phyloP scores from a whole-genome alignment of 2,329 filamentous ascomycete genomes.

The Pseudogymnoascus sp. region DNA sequence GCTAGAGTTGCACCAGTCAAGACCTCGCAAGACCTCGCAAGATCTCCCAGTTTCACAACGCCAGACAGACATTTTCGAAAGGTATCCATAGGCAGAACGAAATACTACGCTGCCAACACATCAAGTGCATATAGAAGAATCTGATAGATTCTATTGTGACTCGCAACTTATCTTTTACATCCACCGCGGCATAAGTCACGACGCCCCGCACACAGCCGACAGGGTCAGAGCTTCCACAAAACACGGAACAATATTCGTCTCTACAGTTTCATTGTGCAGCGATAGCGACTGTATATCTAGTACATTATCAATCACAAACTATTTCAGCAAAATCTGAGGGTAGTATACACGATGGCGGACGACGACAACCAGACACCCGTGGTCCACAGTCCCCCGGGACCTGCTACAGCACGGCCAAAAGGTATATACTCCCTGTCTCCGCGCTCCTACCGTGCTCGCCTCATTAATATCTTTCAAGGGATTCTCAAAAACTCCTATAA shows the following conservation, averaged over 20 bases:
- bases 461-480: conserved; percentile 48
- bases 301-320: not conserved
- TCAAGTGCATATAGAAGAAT: not conserved
- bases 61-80: not conserved
- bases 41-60: not conserved
- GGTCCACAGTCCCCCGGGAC: conserved; percentile 26
- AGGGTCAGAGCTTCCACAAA: not conserved
- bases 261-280: not conserved
- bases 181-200: not conserved
- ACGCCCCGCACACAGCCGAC: not conserved
- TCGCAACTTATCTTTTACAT: not conserved
- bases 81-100: not conserved
- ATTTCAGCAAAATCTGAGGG: not conserved
- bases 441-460: conserved; percentile 7
- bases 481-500: conserved; percentile 87
- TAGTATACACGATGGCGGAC: conserved; percentile 15
- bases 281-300: not conserved
- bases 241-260: not conserved
- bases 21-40: not conserved
- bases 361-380: conserved; percentile 22
- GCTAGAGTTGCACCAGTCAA: not conserved
- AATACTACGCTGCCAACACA: not conserved
- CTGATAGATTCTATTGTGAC: not conserved
- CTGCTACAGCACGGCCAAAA: conserved; percentile 30
- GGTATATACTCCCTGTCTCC: conserved; percentile 22